These are phyloP conservation scores for Aulographum hederae DNA, from an alignment of 2,329 filamentous ascomycete genomes.

Conservation along the genomic window DNA sequence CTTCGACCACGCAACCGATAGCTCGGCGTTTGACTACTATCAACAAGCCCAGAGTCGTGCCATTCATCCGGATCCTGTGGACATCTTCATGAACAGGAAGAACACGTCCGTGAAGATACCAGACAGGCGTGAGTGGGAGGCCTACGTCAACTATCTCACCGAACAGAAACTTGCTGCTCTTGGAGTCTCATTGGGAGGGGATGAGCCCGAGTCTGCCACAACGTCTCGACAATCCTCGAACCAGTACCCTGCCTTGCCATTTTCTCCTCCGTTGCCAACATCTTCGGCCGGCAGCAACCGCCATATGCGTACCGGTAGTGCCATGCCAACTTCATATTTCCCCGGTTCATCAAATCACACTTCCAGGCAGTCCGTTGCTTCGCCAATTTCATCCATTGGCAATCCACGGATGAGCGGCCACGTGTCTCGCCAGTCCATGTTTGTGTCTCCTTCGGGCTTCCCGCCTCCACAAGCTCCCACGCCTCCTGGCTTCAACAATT, in stretches of 20 bases:
- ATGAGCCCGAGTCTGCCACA: conserved; percentile 42
- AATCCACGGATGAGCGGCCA: conserved; percentile 31
- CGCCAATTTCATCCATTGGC: conserved; percentile 51
- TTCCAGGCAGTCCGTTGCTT: conserved; percentile 46
- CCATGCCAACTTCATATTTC: conserved; percentile 33
- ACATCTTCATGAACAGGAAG: conserved; percentile 35
- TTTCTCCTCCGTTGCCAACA: conserved; percentile 68
- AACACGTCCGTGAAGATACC: conserved; percentile 49
- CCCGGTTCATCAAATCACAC: conserved; percentile 37
- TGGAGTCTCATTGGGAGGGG: conserved; percentile 64
- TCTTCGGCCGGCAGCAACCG: conserved; percentile 60
- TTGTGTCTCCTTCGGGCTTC: conserved; percentile 49
- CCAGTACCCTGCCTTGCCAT: conserved; percentile 65
- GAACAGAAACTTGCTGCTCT: conserved; percentile 87
- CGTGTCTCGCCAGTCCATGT: conserved; percentile 56
- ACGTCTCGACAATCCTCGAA: conserved; percentile 56
- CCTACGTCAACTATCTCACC: conserved; percentile 64
- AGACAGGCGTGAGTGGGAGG: conserved; percentile 54
- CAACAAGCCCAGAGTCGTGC: conserved; percentile 41
- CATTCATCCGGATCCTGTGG: conserved; percentile 48
- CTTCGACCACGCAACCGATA: conserved; percentile 4
- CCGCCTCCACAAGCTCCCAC: conserved; percentile 39
- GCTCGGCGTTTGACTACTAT: background rate
- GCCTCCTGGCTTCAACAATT: conserved; percentile 26
- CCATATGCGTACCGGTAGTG: conserved; percentile 33